Evolutionary conservation across 2,329 filamentous ascomycete genomes (phyloP), one percentile per base, ranked within the genome.

Genomic region (Penicillium glabrum): DNA sequence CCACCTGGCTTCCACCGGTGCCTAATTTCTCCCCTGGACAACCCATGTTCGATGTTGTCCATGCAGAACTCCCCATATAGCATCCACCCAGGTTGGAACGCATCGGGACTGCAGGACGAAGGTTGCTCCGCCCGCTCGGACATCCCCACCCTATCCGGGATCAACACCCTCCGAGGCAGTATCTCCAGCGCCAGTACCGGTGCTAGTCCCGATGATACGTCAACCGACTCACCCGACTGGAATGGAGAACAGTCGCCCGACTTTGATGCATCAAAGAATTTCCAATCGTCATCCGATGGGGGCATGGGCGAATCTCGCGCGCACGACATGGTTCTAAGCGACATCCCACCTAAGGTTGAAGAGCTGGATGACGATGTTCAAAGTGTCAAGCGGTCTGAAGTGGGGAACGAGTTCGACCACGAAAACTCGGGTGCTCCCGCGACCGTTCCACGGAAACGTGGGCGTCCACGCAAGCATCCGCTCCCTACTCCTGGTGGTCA

Each of bases 391-490:
- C 57, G 65, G 21, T 55, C 68, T n/a, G 65, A 68, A 43, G 66
- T 67, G 65, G 68, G 63, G 60, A 55, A 61, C 23, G 54, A 54
- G 39, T 57, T 57, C 53, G 58, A 51, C 56, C 61, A 64, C 56
- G 56, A 61, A 39, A 57, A 57, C 51, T 46, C 70, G 69, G 71
- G 64, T 58, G 61, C 61, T 68, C 67, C 72, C 67, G 72, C 63
- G 55, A 61, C 65, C 47, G 68, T 72, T 61, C 74, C 75, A 75
- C 81, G 88, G 67, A 88, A 88, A 65, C 85, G 92, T 68, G 92
- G 92, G 33, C 83, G 92, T 53, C 92, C 92, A 50, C 83, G 91
- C 73, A 96, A 96, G 77, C 86, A 92, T 66, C 89, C 90, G 39
- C 77, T 89, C 19, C 82, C 81, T 24, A 77, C 82, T 8, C 82